Conservation (phyloP, 371 early-diverging fungal genomes). For the Apophysomyces elegans region DNA sequence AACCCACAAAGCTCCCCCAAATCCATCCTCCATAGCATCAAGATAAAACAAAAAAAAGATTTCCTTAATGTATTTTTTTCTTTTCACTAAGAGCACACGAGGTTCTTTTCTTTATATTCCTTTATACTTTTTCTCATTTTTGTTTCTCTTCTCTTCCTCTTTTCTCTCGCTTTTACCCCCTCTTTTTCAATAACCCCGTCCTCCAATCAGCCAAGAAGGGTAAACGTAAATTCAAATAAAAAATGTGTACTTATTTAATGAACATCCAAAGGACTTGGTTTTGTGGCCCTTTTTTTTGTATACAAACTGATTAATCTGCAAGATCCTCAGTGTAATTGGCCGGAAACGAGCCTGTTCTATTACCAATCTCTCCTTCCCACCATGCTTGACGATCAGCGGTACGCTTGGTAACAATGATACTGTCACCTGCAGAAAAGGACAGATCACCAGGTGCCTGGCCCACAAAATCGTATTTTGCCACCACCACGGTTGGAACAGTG, state of each 20-base stretch:
- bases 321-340: constrained; percentile 48
- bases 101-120: not conserved
- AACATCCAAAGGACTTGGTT: not conserved
- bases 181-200: not conserved
- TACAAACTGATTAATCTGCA: not conserved
- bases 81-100: not conserved
- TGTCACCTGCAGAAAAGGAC: constrained; percentile 73
- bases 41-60: constrained; percentile 1
- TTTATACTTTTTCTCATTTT: not conserved
- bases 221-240: not conserved
- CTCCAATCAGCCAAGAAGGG: not conserved
- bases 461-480: constrained; percentile 76
- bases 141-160: not conserved
- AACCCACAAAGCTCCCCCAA: not conserved
- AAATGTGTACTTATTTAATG: constrained; percentile 2
- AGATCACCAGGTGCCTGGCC: constrained; percentile 71
- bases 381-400: constrained; percentile 69
- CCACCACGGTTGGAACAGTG: constrained; percentile 37
- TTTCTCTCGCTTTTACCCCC: not conserved
- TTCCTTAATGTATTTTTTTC: constrained; percentile 9
- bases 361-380: constrained; percentile 80
- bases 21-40: not conserved
- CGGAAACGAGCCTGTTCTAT: constrained; percentile 56
- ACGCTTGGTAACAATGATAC: constrained; percentile 68
- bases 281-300: not conserved